A percentile compares a stretch with the other conserved stretches of the same genome.
These are phyloP conservation scores for Phytophthora rubi DNA, from an alignment of 352 stramenopile genomes.

Conservation along the genomic window DNA sequence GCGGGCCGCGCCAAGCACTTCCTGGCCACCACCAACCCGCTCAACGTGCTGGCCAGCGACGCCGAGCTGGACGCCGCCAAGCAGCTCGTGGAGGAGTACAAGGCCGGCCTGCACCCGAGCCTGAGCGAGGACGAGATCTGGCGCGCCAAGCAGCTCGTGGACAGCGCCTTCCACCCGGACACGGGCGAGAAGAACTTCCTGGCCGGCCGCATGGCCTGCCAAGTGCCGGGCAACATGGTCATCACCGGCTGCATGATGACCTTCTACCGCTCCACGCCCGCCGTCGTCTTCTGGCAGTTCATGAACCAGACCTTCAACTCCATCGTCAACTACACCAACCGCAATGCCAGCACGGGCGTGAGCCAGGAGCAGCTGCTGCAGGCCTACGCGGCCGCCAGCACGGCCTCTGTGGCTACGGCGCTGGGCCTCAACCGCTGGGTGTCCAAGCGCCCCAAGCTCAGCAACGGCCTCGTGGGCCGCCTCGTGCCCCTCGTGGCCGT, in stretches of 20 bases:
- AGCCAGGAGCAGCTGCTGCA: slow-evolving; percentile 79
- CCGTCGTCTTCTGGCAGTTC: slow-evolving; percentile 89
- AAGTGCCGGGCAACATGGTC: slow-evolving; percentile 90
- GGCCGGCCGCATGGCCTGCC: slow-evolving; percentile 86
- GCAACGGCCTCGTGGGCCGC: slow-evolving; percentile 63
- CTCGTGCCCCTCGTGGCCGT: slow-evolving; percentile 87
- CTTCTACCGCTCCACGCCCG: slow-evolving; percentile 82
- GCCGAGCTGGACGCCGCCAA: slow-evolving; percentile 80
- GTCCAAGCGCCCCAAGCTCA: slow-evolving; percentile 60
- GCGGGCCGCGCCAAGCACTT: slow-evolving; percentile 82
- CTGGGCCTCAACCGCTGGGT: slow-evolving; percentile 83
- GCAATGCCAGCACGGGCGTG: slow-evolving; percentile 89
- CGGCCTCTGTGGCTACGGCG: slow-evolving; percentile 83
- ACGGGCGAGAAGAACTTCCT: slow-evolving; percentile 91
- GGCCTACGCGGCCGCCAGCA: slow-evolving; percentile 80
- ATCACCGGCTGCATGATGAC: slow-evolving; percentile 90
- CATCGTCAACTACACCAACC: slow-evolving; percentile 94
- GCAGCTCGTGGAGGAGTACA: slow-evolving; percentile 74
- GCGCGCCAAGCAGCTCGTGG: slow-evolving; percentile 85
- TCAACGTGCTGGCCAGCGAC: slow-evolving; percentile 80
- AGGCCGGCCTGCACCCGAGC: slow-evolving; percentile 38
- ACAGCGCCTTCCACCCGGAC: slow-evolving; percentile 90
- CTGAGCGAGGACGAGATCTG: slow-evolving; percentile 80
- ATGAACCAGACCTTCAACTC: slow-evolving; percentile 94
- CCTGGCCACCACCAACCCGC: slow-evolving; percentile 88